phyloP scores from a whole-genome alignment of 2,329 filamentous ascomycete species.

The Beauveria bassiana region DNA sequence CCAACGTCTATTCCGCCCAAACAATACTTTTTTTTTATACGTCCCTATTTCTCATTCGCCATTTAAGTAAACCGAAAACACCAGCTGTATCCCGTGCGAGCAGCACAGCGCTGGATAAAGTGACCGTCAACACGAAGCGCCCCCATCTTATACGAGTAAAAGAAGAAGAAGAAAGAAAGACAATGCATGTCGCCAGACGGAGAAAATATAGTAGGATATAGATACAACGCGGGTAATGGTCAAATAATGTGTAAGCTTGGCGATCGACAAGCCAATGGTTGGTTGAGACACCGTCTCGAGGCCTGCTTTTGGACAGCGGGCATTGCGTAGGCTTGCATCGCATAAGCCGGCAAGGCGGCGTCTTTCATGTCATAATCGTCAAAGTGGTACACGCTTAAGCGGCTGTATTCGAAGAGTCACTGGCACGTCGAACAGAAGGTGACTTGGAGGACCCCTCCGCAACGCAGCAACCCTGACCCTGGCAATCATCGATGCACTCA shows the following conservation, averaged over 20 bases:
- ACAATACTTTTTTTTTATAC: background rate
- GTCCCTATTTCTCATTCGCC: background rate
- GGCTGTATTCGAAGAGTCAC: constrained; percentile 23
- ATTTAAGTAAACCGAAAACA: background rate
- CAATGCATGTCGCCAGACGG: background rate
- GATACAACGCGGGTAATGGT: background rate
- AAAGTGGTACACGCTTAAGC: background rate
- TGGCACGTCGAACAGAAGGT: constrained; percentile 28
- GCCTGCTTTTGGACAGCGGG: too few relatives aligned
- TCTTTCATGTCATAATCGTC: background rate
- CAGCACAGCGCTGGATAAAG: background rate
- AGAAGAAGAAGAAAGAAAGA: background rate
- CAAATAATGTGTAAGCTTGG: background rate
- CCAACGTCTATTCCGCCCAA: background rate
- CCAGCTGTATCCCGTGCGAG: background rate
- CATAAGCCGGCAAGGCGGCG: too few relatives aligned
- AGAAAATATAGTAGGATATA: background rate
- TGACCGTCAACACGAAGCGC: background rate
- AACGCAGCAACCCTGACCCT: constrained; percentile 24
- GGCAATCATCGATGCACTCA: constrained; percentile 34
- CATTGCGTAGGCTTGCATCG: background rate
- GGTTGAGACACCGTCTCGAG: background rate
- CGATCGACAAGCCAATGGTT: background rate
- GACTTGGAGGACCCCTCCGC: constrained; percentile 25
- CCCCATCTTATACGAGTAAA: background rate